Base-by-base conservation (phyloP, 257 asterid species). In the Solanum medicagineum region DNA sequence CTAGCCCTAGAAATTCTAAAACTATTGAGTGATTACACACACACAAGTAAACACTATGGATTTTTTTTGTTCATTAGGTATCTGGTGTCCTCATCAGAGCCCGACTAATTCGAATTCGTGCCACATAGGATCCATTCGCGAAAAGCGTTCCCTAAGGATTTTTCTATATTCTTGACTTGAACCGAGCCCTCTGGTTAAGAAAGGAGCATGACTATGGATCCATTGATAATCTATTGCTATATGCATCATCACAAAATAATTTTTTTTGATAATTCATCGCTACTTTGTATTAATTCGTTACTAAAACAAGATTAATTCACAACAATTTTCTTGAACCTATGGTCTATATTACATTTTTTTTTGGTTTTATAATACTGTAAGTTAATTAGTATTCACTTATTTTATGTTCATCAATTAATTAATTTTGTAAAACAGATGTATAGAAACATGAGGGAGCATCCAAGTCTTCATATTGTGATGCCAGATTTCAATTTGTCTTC, bases 401-500 rank as follows among this genome's bases (percentile, higher is more conserved):
- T 36, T 82, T 45, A 1, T 75, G 9, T 83, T 65, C 3, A 24
- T 63, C 13, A 4, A 29, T 17, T 17, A 62, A 62, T 59, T 20
- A 20, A 8, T 44, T 59, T 2, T 63, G 85, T 45, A 70, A 51
- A 84, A 3, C 81, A 84, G 86, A 84, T 84, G 86, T 36, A 69
- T 32, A 84, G 86, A 84, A 84, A 84, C 70, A 54, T 53, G 70
- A 84, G 36, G 86, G 81, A 53, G 70, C 81, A 74, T 7, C 49
- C 26, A 63, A 69, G 65, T 40, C 40, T 84, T 70, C 81, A 57
- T 51, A 44, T 49, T 47, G 44, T 49, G 51, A 83, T 69, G 47
- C 66, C n/a, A 65, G 22, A 83, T 29, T 83, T 54, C 85, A 63
- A 79, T 26, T 51, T 26, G 16, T 51, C 26, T 79, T 15, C 83